Base-by-base conservation (phyloP, 2,329 filamentous ascomycete genomes). In the Fusarium ramigenum region DNA sequence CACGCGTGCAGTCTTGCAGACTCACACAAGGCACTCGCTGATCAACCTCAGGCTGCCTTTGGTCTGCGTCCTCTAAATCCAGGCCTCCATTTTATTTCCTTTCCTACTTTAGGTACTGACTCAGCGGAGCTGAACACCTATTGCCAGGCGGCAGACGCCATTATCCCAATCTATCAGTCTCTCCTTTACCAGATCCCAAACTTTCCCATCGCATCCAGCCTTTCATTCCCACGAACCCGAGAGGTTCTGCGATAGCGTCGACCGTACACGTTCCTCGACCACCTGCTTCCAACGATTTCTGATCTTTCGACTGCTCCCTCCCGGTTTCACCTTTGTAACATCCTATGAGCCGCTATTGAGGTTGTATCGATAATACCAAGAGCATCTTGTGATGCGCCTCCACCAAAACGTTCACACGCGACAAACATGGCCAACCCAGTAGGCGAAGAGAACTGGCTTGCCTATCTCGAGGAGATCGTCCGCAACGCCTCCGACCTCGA, bases 391-490 rank as follows among this genome's bases (percentile, higher is more conserved):
- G 68, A 79, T 79, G 78, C 76, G 69, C 73, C 43, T 53, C 63
- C 61, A 50, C 61, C 23, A 50, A 58, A 63, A 69, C 60, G 64
- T 64, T 44, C 69, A 60, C 66, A 59, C 66, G 68, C 72, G 49
- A 77, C 67, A 54, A 84, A 70, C 66, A 87, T 87, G 85, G 84
- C 83, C 77, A 85, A 80, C 61, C 91, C 92, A 50, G 86, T 94
- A 74, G 93, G 93, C 77, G 93, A 96, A 84, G 90, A 93, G 66
- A 88, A 88, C 80, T 96, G 93, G 93, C 82, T 93, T 75, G 92
- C 93, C 76, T 93, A 93, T 82, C 87, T 96, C 73, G 90, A 93
- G 70, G 93, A 95, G 81, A 89, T 93, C 75, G 89, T 87, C 63
- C 85, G 87, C 82, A 83, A 85, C 83, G 85, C 92, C 79, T 79